phyloP scores from a whole-genome alignment of 1,284 basidiomycete species.

The Porodaedalea pini region DNA sequence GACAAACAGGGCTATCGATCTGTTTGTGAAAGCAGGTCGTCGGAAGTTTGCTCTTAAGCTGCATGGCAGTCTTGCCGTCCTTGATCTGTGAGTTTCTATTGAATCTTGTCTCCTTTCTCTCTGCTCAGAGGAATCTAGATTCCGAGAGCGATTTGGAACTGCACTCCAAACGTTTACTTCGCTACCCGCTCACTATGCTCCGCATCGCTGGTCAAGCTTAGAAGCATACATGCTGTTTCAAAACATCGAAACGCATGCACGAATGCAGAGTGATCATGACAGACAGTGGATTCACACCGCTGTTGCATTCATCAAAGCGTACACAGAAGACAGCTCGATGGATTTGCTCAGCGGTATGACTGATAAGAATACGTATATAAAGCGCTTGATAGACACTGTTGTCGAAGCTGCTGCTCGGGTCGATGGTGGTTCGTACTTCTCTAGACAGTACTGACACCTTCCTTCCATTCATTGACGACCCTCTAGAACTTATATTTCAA shows the following conservation, averaged over 20 bases:
- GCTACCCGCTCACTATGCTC: constrained; percentile 79
- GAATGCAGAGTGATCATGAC: constrained; percentile 50
- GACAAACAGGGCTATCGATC: constrained; percentile 79
- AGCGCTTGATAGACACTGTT: constrained; percentile 49
- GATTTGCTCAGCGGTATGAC: constrained; percentile 52
- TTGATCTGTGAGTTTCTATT: constrained; percentile 67
- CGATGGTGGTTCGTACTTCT: constrained; percentile 48
- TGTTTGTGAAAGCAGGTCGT: constrained; percentile 77
- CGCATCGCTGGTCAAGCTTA: constrained; percentile 72
- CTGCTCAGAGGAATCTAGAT: constrained; percentile 39
- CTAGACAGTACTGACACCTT: not conserved
- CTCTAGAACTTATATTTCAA: constrained; percentile 57
- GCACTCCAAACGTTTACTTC: constrained; percentile 72
- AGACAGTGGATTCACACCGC: constrained; percentile 72
- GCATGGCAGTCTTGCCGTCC: constrained; percentile 78
- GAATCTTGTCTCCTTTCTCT: too few species aligned
- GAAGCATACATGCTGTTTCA: constrained; percentile 72
- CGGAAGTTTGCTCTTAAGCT: constrained; percentile 82
- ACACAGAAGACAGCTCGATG: constrained; percentile 49
- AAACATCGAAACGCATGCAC: constrained; percentile 61
- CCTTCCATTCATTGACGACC: constrained; percentile 2
- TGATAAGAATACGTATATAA: constrained; percentile 51
- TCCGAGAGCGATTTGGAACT: constrained; percentile 56
- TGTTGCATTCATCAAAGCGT: constrained; percentile 66
- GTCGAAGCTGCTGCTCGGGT: constrained; percentile 45